These are phyloP conservation scores for Conticribra guillardii DNA, from an alignment of 108 stramenopile genomes.

Conservation along the genomic window DNA sequence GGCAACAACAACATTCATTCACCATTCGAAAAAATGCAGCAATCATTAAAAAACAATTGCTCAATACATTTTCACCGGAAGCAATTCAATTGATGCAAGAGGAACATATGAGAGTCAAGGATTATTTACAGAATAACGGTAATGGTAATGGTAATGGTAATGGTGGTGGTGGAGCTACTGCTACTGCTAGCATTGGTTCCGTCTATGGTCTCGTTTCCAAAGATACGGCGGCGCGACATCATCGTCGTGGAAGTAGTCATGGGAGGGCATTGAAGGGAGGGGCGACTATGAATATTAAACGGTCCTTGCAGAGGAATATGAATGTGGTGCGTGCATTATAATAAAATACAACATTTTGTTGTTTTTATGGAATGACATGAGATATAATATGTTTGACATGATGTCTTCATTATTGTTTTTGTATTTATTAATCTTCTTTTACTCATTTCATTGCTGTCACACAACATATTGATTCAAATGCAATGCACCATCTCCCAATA, in stretches of 20 bases:
- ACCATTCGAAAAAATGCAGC: slow-evolving; percentile 55
- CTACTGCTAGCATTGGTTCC: not conserved
- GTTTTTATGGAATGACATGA: not conserved
- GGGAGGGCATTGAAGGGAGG: slow-evolving; percentile 56
- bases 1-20: slow-evolving; percentile 30
- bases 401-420: not conserved
- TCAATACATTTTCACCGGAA: slow-evolving; percentile 38
- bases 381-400: too few relatives aligned
- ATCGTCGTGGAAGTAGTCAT: slow-evolving; percentile 8
- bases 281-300: slow-evolving; percentile 58
- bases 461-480: too few relatives aligned
- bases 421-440: slow-evolving; percentile 1
- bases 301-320: slow-evolving; percentile 65
- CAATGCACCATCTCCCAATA: not conserved
- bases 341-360: not conserved
- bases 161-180: too few relatives aligned
- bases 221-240: not conserved
- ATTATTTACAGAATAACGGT: slow-evolving; percentile 16
- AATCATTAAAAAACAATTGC: slow-evolving; percentile 48
- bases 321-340: slow-evolving; percentile 64
- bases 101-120: slow-evolving; percentile 32
- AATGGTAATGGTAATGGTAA: not conserved
- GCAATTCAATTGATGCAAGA: slow-evolving; percentile 31
- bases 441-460: not conserved
- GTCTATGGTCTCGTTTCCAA: slow-evolving; percentile 31